Evolutionary conservation across 305 asterid species (phyloP), one percentile per base, ranked within the genome.

Genomic region (Fraxinus xanthoxyloides): DNA sequence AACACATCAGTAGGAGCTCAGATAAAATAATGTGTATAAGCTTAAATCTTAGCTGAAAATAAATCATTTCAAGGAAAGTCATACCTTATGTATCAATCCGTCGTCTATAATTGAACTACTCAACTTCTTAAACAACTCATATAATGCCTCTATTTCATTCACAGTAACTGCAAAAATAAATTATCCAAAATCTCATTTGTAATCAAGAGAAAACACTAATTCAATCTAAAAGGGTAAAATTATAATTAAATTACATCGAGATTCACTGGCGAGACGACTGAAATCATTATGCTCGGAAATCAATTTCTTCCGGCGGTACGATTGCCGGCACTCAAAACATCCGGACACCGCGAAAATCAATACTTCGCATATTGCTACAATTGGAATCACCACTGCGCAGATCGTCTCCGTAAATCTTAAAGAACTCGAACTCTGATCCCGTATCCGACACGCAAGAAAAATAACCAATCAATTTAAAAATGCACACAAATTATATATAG

Each of bases 1-100:
- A 3, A 46, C 56, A 21, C 56, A 32, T 26, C 8, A 3, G 12
- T 10, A 40, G 35, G 12, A 35, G 36, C 8, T 56, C 23, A 0
- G 76, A 7, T 4, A 40, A 19, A 35, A n/a, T 32, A 40, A 43
- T 69, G 56, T 28, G 7, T 30, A 63, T 46, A 75, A 69, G 46
- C 65, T 59, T 59, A 72, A 36, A 54, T 26, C 15, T 4, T 17
- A 74, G 70, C 28, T 12, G 51, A 36, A 78, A 75, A 19, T n/a
- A 54, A 19, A 31, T 17, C 7, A 77, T 15, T 26, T 0, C 9
- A 76, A 67, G 19, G 32, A 67, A 61, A 76, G 32, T 28, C 19
- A 26, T 65, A 92, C 95, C 95, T 92, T 92, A 46, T 89, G 90
- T 75, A 92, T 90, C 83, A 92, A 91, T 12, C 93, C 95, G 35